Evolutionary conservation across 257 asterid genomes (phyloP), one percentile per base, ranked within the genome.

Genomic region (Solanum lycopersicoides): DNA sequence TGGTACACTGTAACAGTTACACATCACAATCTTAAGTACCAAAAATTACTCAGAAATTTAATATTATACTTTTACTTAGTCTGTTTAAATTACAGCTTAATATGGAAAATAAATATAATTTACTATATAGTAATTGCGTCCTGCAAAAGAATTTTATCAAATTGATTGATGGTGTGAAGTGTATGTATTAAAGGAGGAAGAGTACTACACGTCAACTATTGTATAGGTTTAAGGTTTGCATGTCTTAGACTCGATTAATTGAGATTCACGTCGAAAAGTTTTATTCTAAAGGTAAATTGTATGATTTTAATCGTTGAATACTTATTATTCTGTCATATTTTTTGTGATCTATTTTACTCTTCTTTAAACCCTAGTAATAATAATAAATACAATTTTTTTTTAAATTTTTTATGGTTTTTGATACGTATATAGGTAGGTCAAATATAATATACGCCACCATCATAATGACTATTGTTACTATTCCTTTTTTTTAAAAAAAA

Each of bases 1-100:
- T 53, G 50, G 77, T 71, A 32, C 74, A 16, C 86, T 60, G 83
- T 41, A 90, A 87, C 96, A 93, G 94, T 92, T 91, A 88, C 87
- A 93, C 93, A 89, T 92, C 93, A 90, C 93, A 91, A 91, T 93
- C 93, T 34, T 39, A 89, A 88, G 90, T 84, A 86, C 88, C 72
- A 86, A 89, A 90, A 32, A 23, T 71, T 63, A 86, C 20, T 56
- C 25, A 15, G 28, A 65, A 63, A 28, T 63, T 69, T 45, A 80
- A 10, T 39, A 35, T 4, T 42, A 69, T 83, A 25, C 35, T 42
- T 9, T 68, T 12, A 63, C 6, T 42, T 12, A 84, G 63, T 30
- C n/a, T 45, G 76, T 15, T 47, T 47, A 71, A 39, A 32, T 73
- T 37, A 37, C 72, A 34, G 11, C 88, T 86, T 71, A 72, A 72